Conservation (phyloP, 306 rosid genomes). For the Prunus dulcis region DNA sequence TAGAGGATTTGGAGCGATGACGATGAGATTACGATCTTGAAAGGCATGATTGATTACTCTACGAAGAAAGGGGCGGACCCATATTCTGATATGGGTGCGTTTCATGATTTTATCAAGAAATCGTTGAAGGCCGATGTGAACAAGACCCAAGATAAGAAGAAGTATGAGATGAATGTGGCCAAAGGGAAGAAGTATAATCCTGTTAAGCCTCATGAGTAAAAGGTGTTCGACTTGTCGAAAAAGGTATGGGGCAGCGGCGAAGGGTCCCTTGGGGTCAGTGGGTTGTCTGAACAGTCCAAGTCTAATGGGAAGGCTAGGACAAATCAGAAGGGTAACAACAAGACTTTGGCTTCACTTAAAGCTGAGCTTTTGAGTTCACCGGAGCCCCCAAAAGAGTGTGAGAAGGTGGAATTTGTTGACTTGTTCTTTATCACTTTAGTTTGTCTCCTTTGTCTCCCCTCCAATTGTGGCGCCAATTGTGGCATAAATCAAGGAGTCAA, state of each 20-base stretch:
- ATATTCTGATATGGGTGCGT: constrained; percentile 12
- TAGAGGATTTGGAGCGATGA: constrained; percentile 62
- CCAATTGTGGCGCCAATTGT: too few species aligned
- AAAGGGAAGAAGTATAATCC: constrained; percentile 36
- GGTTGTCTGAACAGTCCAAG: constrained; percentile 18
- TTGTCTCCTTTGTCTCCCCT: too few species aligned
- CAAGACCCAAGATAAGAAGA: constrained; percentile 48
- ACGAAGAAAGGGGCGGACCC: constrained; percentile 39
- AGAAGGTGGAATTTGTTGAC: constrained; percentile 6
- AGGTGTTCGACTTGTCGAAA: constrained; percentile 43
- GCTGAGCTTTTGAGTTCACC: constrained; percentile 1
- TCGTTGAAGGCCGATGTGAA: constrained; percentile 38
- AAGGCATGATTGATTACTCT: constrained; percentile 39
- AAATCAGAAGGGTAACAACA: not conserved
- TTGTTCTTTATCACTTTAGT: too few species aligned
- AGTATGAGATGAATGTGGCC: constrained; percentile 25
- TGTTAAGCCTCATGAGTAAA: constrained; percentile 35
- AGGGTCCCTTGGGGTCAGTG: not conserved
- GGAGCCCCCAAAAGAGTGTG: constrained; percentile 16
- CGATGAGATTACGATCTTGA: constrained; percentile 46
- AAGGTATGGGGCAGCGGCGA: constrained; percentile 52
- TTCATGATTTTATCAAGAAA: constrained; percentile 47
- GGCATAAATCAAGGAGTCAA: too few species aligned
- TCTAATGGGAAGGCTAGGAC: constrained; percentile 27
- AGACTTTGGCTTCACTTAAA: constrained; percentile 21